Percentiles rank a stretch among this genome's conserved stretches.
Evolutionary conservation across 1,139 yeast species (phyloP).

Genomic region (Nadsonia starkeyi-henricii): DNA sequence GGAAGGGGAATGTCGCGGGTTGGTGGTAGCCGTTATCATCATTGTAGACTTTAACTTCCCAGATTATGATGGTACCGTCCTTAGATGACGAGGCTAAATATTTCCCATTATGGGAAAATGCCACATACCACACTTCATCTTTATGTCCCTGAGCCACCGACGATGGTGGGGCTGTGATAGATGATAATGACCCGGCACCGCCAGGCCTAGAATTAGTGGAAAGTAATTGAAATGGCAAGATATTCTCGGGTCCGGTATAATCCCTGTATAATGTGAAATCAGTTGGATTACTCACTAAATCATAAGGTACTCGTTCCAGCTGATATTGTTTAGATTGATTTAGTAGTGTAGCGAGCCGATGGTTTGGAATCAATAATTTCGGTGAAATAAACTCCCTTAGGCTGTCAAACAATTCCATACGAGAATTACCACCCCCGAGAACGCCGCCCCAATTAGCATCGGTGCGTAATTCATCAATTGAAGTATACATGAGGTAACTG

Average conservation of each 20-base stretch:
- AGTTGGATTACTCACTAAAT: slow-evolving; percentile 9
- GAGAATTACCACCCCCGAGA: slow-evolving; percentile 21
- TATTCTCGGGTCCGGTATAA: slow-evolving; percentile 19
- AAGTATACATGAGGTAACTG: slow-evolving; percentile 25
- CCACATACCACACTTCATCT: slow-evolving; percentile 76
- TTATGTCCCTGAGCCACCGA: slow-evolving; percentile 36
- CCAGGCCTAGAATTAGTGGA: slow-evolving; percentile 19
- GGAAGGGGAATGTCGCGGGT: too few species aligned
- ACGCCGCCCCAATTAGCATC: slow-evolving; percentile 29
- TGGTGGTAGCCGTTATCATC: slow-evolving; percentile 19
- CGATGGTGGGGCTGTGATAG: too few species aligned
- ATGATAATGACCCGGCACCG: too few species aligned
- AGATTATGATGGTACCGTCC: slow-evolving; percentile 51
- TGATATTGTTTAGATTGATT: slow-evolving; percentile 39
- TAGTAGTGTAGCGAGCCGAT: slow-evolving; percentile 36
- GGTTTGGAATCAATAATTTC: slow-evolving; percentile 38
- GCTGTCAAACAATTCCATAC: slow-evolving; percentile 30
- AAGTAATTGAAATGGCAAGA: slow-evolving; percentile 30
- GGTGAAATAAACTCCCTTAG: slow-evolving; percentile 37
- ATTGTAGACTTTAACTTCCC: slow-evolving; percentile 48
- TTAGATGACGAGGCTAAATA: slow-evolving; percentile 65
- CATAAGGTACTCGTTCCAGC: slow-evolving; percentile 29
- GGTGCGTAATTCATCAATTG: slow-evolving; percentile 21
- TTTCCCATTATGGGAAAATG: slow-evolving; percentile 66
- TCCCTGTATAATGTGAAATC: slow-evolving; percentile 22